These are phyloP conservation scores for Zoysia matrella DNA, from an alignment of 202 grass and related monocot genomes.

Conservation along the genomic window DNA sequence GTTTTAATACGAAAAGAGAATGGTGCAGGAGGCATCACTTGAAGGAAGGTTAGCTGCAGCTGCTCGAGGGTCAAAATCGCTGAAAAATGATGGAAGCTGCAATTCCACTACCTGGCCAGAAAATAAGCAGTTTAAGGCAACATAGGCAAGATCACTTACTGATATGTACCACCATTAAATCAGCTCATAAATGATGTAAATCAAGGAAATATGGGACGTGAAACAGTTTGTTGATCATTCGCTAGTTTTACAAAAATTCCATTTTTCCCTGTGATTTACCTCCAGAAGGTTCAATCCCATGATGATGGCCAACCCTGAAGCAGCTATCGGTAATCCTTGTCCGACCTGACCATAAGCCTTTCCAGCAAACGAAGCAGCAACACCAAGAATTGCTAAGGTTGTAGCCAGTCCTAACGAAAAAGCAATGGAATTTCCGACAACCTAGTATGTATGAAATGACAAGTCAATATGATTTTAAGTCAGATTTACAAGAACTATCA, in stretches of 20 bases:
- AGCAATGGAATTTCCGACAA: constrained; percentile 91
- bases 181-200: background rate
- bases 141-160: background rate
- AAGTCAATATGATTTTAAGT: constrained; percentile 1
- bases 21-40: constrained; percentile 53
- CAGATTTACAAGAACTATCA: constrained; percentile 20
- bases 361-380: constrained; percentile 96
- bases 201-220: background rate
- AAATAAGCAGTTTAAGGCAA: constrained; percentile 26
- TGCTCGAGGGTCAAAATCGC: constrained; percentile 79
- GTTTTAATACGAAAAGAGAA: constrained; percentile 25
- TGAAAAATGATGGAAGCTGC: constrained; percentile 96
- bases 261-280: constrained; percentile 53
- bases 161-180: background rate
- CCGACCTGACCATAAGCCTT: constrained; percentile 96
- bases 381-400: constrained; percentile 89
- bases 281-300: constrained; percentile 96
- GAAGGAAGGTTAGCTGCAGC: constrained; percentile 90
- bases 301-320: constrained; percentile 78
- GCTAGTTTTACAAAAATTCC: constrained; percentile 12
- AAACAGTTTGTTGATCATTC: constrained; percentile 1
- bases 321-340: constrained; percentile 91
- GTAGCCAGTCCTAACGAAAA: constrained; percentile 94
- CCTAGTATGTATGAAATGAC: constrained; percentile 50
- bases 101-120: constrained; percentile 70